Evolutionary conservation across 805 yeast genomes (phyloP), one percentile per base, ranked within the genome.

Genomic region (Zygotorulaspora florentina): DNA sequence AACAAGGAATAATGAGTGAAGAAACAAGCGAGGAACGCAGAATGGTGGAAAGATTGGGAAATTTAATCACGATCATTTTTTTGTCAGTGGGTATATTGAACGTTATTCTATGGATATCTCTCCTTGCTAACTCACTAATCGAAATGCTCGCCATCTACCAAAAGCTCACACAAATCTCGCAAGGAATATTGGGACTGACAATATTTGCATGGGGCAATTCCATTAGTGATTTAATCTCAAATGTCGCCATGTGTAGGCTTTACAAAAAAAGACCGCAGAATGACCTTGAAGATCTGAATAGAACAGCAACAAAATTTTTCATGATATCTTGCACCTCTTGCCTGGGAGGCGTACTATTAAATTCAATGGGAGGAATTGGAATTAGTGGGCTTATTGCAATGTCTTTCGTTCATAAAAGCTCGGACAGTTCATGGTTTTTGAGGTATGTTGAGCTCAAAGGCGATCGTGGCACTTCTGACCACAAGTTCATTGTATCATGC

Each of bases 191-290:
- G 29, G 99, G 99, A 0, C 70, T 91, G n/a, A 91, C 98, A 0
- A 74, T 93, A 0, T 86, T 93, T 65, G 96, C 99, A 0, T 68
- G 91, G 50, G 99, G 99, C 3, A 95, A 93, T 61, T 91, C 97
- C 0, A 71, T 87, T 2, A 96, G 98, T 11, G 99, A 93, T 60
- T 70, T 91, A 41, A 80, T 93, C 2, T 84, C 97, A 0, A 89
- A 93, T 57, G 67, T 85, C 28, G 86, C 96, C 0, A 78, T 93
- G 45, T 93, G 96, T 3, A 71, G 70, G 47, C 74, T 88, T 4
- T 65, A 66, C 46, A 52, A 55, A 11, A 60, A 59, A 34, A 39
- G 51, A 18, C 65, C 68, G 10, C 47, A 46, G 9, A 38, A 48
- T 9, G 54, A 54, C n/a, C 20, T 46, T 3, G 50, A 51, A 12